These are phyloP conservation scores for Trichocladium antarcticum DNA, from an alignment of 495 filamentous ascomycete genomes.

Conservation along the genomic window DNA sequence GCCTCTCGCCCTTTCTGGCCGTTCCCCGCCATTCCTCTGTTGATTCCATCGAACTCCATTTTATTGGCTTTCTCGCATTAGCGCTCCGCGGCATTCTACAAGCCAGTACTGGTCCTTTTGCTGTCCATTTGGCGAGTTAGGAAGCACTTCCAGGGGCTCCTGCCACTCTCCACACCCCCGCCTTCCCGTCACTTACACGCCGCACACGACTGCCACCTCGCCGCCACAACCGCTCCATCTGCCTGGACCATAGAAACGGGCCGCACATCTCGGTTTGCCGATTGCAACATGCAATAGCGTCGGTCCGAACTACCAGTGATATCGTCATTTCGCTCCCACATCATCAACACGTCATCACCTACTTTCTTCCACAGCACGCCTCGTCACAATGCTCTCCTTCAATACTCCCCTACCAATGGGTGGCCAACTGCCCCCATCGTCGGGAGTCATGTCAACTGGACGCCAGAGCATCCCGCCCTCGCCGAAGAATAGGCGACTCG, in stretches of 20 bases:
- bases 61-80: neutral
- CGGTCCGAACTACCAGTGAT: neutral
- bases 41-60: too few relatives aligned
- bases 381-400: conserved; percentile 32
- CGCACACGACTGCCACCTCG: neutral
- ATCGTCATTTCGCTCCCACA: neutral
- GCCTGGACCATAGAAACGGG: neutral
- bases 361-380: too few relatives aligned
- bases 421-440: conserved; percentile 23
- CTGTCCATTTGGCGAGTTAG: conserved; percentile 1
- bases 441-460: conserved; percentile 23
- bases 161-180: neutral
- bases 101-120: too few relatives aligned
- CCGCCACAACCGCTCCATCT: neutral
- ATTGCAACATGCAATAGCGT: conserved; percentile 11
- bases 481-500: conserved; percentile 24
- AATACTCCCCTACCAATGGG: conserved; percentile 31
- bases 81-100: too few relatives aligned
- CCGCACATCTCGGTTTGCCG: neutral
- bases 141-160: conserved; percentile 1
- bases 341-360: neutral
- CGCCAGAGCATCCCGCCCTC: conserved; percentile 27
- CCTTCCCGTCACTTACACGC: conserved; percentile 1
- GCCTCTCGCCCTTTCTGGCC: conserved; percentile 7
- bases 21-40: too few relatives aligned